A percentile compares a stretch with the other conserved stretches of the same genome.
phyloP scores from a whole-genome alignment of 495 filamentous ascomycete species.

The Penicillium argentinense region DNA sequence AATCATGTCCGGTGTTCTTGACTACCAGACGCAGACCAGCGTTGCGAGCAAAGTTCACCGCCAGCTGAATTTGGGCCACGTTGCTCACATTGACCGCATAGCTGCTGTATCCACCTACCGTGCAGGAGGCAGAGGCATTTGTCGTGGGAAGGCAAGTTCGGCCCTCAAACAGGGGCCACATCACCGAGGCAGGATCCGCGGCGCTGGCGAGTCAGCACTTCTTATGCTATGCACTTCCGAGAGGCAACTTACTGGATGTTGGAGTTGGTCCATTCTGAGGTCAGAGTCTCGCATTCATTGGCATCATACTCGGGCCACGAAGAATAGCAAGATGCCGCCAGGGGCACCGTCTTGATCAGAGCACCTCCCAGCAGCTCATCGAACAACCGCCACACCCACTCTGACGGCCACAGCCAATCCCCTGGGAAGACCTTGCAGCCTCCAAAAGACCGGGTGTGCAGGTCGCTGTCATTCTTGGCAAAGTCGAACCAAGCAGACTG shows the following conservation, averaged over 20 bases:
- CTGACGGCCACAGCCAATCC: slow-evolving; percentile 43
- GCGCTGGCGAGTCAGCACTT: slow-evolving; percentile 17
- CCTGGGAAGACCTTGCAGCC: slow-evolving; percentile 55
- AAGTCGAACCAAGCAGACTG: slow-evolving; percentile 21
- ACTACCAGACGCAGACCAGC: slow-evolving; percentile 58
- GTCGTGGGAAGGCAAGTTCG: slow-evolving; percentile 34
- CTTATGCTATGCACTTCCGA: background rate
- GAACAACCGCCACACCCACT: slow-evolving; percentile 41
- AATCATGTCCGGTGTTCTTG: slow-evolving; percentile 74
- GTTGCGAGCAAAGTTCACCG: slow-evolving; percentile 63
- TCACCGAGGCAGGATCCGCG: slow-evolving; percentile 38
- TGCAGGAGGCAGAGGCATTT: slow-evolving; percentile 43
- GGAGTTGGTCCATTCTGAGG: slow-evolving; percentile 28
- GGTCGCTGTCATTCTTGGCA: slow-evolving; percentile 11
- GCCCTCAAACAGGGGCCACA: slow-evolving; percentile 46
- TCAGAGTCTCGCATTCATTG: slow-evolving; percentile 34
- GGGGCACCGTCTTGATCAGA: slow-evolving; percentile 55
- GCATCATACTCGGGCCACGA: slow-evolving; percentile 47
- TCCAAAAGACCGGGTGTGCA: background rate
- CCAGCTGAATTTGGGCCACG: slow-evolving; percentile 55
- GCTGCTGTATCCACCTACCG: slow-evolving; percentile 55
- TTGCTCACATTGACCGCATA: slow-evolving; percentile 56
- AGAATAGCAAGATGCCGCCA: slow-evolving; percentile 55
- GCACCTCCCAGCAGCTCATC: slow-evolving; percentile 48
- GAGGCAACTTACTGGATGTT: slow-evolving; percentile 27